Percentiles rank a stretch among this genome's conserved stretches.
Conservation (phyloP, 2,329 filamentous ascomycete species). For the Trichophaea hybrida region DNA sequence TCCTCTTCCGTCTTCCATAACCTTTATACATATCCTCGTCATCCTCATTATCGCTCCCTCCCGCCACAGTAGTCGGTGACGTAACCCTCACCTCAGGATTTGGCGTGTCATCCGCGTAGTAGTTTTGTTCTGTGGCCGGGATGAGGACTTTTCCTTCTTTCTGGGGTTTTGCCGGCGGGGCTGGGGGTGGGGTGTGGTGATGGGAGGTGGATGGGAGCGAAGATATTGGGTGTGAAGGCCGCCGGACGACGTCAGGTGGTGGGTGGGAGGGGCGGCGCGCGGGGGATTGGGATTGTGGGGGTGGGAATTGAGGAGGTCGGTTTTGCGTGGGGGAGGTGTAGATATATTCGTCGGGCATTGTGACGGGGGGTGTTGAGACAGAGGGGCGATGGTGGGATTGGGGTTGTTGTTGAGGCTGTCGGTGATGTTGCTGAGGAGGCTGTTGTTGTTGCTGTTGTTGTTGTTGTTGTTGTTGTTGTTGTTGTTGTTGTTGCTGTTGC, state of each 20-base stretch:
- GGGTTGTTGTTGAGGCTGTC: neutral
- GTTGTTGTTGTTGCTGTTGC: neutral
- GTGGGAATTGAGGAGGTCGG: neutral
- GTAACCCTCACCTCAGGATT: slow-evolving; percentile 23
- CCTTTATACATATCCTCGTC: slow-evolving; percentile 1
- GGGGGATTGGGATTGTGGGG: neutral
- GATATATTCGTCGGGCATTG: neutral
- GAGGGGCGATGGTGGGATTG: neutral
- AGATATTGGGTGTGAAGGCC: neutral
- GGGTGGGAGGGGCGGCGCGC: neutral
- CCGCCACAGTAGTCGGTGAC: slow-evolving; percentile 22
- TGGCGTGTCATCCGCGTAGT: slow-evolving; percentile 7
- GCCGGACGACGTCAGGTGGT: neutral
- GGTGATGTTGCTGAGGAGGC: no score
- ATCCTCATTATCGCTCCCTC: slow-evolving; percentile 19
- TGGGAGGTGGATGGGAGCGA: neutral
- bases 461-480: neutral
- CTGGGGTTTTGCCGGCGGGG: slow-evolving; percentile 7
- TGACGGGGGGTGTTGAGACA: neutral
- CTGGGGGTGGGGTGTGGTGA: neutral
- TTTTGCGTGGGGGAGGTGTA: neutral
- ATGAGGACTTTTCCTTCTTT: slow-evolving; percentile 5
- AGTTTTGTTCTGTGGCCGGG: slow-evolving; percentile 3
- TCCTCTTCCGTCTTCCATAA: slow-evolving; percentile 4
- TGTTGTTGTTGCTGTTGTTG: neutral